These are phyloP conservation scores for Paspalum notatum DNA, from an alignment of 176 grass and related monocot genomes.

Conservation along the genomic window DNA sequence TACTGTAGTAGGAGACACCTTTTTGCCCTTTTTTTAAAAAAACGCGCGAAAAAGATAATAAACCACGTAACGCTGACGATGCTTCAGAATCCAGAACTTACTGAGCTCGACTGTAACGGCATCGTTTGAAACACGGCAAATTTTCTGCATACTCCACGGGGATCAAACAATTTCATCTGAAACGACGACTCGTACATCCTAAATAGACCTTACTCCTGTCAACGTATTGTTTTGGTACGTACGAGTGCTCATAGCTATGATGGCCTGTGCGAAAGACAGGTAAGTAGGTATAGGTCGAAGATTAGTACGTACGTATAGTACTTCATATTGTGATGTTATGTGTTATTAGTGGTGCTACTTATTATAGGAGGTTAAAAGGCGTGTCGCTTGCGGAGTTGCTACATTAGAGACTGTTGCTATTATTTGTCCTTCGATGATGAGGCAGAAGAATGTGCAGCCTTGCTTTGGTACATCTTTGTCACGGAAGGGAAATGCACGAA, in stretches of 20 bases:
- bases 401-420: background rate
- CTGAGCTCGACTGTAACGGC: no score
- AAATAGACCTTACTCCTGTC: background rate
- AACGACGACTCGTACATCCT: background rate
- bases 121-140: no score
- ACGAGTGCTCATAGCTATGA: background rate
- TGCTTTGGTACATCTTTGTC: conserved; percentile 15
- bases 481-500: background rate
- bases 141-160: background rate
- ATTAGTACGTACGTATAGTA: background rate
- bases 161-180: background rate
- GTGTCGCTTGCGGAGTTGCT: conserved; percentile 33
- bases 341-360: background rate
- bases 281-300: background rate
- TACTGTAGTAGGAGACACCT: background rate
- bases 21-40: background rate
- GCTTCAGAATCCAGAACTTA: no score
- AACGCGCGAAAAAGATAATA: no score
- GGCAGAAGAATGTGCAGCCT: conserved; percentile 8
- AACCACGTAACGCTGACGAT: no score
- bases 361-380: background rate
- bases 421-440: conserved; percentile 6
- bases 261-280: conserved; percentile 9
- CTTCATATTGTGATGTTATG: background rate
- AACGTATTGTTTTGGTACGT: background rate